phyloP scores from a whole-genome alignment of 1,284 basidiomycete species.

The Melampsora larici-populina region DNA sequence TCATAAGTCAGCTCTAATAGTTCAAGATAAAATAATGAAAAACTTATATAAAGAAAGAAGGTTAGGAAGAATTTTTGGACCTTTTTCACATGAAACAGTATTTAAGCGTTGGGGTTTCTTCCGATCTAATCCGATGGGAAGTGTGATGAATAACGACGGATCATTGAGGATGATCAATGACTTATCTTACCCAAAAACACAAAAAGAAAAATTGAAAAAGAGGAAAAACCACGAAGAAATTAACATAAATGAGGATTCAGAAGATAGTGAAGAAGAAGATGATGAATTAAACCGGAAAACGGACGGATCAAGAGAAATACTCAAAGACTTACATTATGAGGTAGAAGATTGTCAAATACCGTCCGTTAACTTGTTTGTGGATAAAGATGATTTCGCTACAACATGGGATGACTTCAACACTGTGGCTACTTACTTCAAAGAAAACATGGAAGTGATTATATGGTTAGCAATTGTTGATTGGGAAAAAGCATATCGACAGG shows the following conservation, averaged over 20 bases:
- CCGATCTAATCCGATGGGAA: background rate
- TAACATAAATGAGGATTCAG: no score
- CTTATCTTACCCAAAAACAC: background rate
- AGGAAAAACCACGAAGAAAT: no score
- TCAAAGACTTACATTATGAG: no score
- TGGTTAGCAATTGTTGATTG: background rate
- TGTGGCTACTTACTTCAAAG: background rate
- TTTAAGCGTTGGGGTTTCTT: background rate
- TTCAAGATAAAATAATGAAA: no score
- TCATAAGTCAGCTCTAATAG: no score
- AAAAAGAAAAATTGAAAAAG: no score
- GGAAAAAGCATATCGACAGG: slow-evolving; percentile 16
- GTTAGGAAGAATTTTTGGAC: background rate
- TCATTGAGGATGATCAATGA: no score
- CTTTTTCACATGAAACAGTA: background rate
- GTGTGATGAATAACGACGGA: background rate
- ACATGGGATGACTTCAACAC: slow-evolving; percentile 13
- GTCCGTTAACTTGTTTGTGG: slow-evolving; percentile 2
- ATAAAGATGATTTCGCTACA: background rate
- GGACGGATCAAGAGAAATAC: no score
- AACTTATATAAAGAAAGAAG: no score
- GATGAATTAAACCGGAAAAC: no score
- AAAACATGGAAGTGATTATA: background rate
- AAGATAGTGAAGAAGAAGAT: no score
- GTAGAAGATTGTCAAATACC: background rate